phyloP scores from a whole-genome alignment of 1,284 basidiomycete genomes.

The Xanthoconium separans region DNA sequence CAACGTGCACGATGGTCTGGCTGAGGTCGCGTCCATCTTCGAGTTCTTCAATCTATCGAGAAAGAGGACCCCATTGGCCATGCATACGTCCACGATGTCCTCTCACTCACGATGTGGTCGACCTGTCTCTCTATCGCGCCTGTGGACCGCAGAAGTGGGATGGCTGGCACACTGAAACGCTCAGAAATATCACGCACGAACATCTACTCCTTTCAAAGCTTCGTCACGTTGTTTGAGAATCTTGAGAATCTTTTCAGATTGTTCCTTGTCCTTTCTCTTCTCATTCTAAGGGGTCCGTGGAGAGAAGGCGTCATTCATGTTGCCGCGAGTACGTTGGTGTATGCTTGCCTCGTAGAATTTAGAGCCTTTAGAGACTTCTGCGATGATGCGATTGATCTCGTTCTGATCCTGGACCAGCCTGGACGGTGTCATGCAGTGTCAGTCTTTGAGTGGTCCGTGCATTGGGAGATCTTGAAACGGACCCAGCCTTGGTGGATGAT shows the following conservation, averaged over 20 bases:
- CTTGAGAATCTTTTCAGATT: slow-evolving; percentile 68
- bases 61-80: not conserved
- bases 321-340: not conserved
- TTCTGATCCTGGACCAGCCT: slow-evolving; percentile 76
- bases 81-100: slow-evolving; percentile 35
- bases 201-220: slow-evolving; percentile 52
- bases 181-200: slow-evolving; percentile 45
- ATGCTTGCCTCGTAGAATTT: slow-evolving; percentile 74
- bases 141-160: slow-evolving; percentile 1
- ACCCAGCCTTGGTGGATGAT: slow-evolving; percentile 78
- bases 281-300: slow-evolving; percentile 61
- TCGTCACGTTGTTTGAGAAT: slow-evolving; percentile 70
- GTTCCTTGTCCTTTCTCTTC: slow-evolving; percentile 78
- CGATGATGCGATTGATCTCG: slow-evolving; percentile 78
- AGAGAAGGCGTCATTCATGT: slow-evolving; percentile 5
- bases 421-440: slow-evolving; percentile 7
- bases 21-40: slow-evolving; percentile 79
- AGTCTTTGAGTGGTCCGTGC: slow-evolving; percentile 2
- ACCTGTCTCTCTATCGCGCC: slow-evolving; percentile 29
- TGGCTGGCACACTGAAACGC: not conserved
- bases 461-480: slow-evolving; percentile 24
- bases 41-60: slow-evolving; percentile 64
- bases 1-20: slow-evolving; percentile 84
- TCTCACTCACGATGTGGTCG: slow-evolving; percentile 26
- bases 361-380: slow-evolving; percentile 79